Evolutionary conservation across 2,329 filamentous ascomycete species (phyloP).

Genomic region (Aureobasidium sp.): DNA sequence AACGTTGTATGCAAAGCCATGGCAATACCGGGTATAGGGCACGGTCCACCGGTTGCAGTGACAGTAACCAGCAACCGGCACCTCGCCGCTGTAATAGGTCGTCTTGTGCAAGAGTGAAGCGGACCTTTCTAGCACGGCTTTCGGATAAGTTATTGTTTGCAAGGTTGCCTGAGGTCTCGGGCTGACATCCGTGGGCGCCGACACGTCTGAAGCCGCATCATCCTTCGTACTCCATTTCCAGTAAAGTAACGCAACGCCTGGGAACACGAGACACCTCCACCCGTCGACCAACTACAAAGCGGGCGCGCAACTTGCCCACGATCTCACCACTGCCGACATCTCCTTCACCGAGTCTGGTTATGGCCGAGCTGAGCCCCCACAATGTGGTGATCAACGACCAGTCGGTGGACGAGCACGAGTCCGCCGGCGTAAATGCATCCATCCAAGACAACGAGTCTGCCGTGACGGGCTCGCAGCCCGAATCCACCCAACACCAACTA

Average conservation of each 20-base stretch:
- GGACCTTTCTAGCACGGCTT: not conserved
- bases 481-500: conserved; percentile 24
- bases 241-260: not conserved
- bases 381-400: conserved; percentile 66
- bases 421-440: conserved; percentile 58
- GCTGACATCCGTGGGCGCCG: not conserved
- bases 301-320: not conserved
- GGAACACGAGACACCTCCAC: conserved; percentile 3
- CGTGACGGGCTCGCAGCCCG: conserved; percentile 30
- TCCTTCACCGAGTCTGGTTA: conserved; percentile 49
- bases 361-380: conserved; percentile 63
- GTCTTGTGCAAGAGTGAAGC: not conserved
- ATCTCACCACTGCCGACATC: not conserved
- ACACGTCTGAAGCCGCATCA: not conserved
- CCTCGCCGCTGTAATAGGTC: not conserved
- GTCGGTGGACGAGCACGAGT: conserved; percentile 57
- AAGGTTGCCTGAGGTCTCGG: not conserved
- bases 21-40: not conserved
- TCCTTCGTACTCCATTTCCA: not conserved
- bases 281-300: not conserved
- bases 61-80: not conserved
- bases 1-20: not conserved
- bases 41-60: not conserved
- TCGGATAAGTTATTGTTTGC: not conserved
- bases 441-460: conserved; percentile 44